Evolutionary conservation across 139 green algal genomes (phyloP), one percentile per base, ranked within the genome.

Genomic region (Micromonas pusilla): DNA sequence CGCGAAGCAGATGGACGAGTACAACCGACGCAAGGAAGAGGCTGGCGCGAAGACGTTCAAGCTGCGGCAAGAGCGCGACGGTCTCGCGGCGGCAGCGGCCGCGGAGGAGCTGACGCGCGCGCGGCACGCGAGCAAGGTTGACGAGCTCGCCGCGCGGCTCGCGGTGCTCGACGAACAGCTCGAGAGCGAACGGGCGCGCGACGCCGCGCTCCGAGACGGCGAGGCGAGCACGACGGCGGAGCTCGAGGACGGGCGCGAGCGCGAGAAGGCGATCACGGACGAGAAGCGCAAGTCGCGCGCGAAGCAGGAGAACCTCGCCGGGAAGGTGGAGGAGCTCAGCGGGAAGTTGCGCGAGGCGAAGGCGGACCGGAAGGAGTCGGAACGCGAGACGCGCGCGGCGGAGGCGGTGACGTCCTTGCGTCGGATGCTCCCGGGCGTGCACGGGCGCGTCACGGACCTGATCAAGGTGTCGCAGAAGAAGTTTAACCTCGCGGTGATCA

Each of bases 401-500:
- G 84, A 89, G 38, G 87, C 91, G 25, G 79, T 96, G 25, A 83
- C 76, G 19, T 67, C 82, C 52, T 85, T 98, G 66, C 91, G 90
- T 82, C 72, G 85, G 25, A 67, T 89, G 30, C 85, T 94, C 80
- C 52, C 82, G 87, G 90, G 90, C 31, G 91, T 97, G 31, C 84
- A 91, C 68, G 94, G 94, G 0, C 85, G 88, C n/a, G 79, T 97
- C 77, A 88, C 83, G 1, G 87, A 96, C 31, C 86, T 98, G 74
- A 89, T 86, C 38, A 84, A 87, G 53, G 87, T 94, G 13, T 87
- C 84, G 0, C 83, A 94, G 73, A 77, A 81, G 3, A 87, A 88
- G 74, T 97, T 96, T 86, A 88, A 93, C 70, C 70, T 97, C 70
- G 95, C 94, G 2, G 76, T 98, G 66, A 83, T 89, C 5, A 91